Base-by-base conservation (phyloP, 2,329 filamentous ascomycete species). In the Phaeosphaeriaceae sp. region DNA sequence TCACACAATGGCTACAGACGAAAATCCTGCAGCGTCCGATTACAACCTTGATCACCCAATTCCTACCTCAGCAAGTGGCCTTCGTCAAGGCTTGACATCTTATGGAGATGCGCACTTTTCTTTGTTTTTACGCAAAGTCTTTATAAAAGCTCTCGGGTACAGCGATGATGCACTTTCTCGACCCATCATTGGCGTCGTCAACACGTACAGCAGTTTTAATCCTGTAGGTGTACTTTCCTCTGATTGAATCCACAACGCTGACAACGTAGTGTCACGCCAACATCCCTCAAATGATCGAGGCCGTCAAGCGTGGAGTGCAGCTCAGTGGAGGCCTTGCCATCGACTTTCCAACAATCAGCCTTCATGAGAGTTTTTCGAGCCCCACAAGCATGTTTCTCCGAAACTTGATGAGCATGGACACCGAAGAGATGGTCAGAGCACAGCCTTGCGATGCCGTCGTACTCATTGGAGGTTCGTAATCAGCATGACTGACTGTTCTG, bases 341-440 rank as follows among this genome's bases (percentile, higher is more conserved):
- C 22, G 89, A 92, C 40, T 92, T 92, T 64, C 90, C 90, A 0
- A 92, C 90, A 0, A 91, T 93, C 55, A 91, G 87, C 61, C 71
- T 92, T 0, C 87, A 90, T 64, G 90, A 92, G 80, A 85, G 82
- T 2, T 92, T 93, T 70, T 83, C 89, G 0, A 81, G 84, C 47
- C 90, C 90, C 2, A 92, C 90, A 4, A 91, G 89, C 77, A 92
- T 93, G 90, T 92, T 88, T 55, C 70, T 92, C 49, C 78, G 90
- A 30, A 92, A 92, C 64, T 70, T 92, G 56, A 92, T 93, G 90
- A 89, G 87, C 64, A 91, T 92, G 88, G 90, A 92, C 70, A 92
- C 90, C 0, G 90, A 92, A 73, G 90, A 92, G 79, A 92, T 92
- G 90, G 88, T 92, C 54, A 81, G 81, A 46, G 89, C 89, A 0